These are phyloP conservation scores for Megacollybia marginata DNA, from an alignment of 768 basidiomycete genomes.

Conservation along the genomic window DNA sequence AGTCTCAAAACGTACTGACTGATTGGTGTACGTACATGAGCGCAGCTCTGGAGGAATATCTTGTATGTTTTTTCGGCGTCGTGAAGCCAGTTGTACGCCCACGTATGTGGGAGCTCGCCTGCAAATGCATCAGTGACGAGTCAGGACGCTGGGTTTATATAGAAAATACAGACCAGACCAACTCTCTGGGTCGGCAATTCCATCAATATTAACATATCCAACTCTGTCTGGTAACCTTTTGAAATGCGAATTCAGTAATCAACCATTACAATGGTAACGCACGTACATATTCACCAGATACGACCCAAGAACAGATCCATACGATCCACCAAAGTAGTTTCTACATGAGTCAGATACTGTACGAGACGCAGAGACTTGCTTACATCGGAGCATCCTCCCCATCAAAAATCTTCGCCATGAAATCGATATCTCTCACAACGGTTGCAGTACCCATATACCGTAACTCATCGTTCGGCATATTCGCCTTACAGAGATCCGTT, in stretches of 20 bases:
- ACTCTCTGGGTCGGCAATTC: conserved; percentile 13
- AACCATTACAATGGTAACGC: neutral
- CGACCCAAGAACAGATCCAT: conserved; percentile 16
- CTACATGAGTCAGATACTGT: conserved; percentile 1
- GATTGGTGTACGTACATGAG: neutral
- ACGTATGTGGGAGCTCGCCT: conserved; percentile 17
- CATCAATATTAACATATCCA: conserved; percentile 15
- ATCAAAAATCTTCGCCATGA: conserved; percentile 14
- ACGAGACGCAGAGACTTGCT: neutral
- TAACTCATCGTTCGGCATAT: conserved; percentile 13
- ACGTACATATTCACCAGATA: conserved; percentile 18
- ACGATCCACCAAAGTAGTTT: conserved; percentile 16
- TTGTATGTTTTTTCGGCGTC: conserved; percentile 15
- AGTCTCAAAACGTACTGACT: neutral
- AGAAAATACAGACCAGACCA: conserved; percentile 12
- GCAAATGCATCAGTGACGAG: neutral
- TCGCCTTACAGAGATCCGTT: conserved; percentile 10
- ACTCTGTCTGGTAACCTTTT: conserved; percentile 12
- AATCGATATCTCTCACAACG: conserved; percentile 17
- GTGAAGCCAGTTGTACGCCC: conserved; percentile 13
- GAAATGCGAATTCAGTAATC: neutral
- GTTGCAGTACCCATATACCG: conserved; percentile 16
- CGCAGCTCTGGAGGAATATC: conserved; percentile 12
- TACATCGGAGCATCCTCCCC: conserved; percentile 15
- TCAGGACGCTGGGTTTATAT: neutral